Evolutionary conservation across 495 filamentous ascomycete species (phyloP).

Genomic region (Venustampulla echinocandica): DNA sequence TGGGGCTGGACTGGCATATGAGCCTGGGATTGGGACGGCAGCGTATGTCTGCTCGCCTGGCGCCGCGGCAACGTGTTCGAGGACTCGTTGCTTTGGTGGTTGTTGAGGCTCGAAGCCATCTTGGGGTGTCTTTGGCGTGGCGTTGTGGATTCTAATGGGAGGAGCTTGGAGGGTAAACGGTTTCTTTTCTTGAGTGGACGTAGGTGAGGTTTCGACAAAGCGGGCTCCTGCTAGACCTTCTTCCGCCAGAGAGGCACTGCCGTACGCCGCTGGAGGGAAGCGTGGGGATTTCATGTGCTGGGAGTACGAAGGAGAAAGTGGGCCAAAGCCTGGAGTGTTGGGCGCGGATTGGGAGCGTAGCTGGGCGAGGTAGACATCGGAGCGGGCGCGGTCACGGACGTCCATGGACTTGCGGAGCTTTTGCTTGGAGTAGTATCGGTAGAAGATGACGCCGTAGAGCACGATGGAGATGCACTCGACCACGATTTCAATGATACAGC

Average conservation of each 20-base stretch:
- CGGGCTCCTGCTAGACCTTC: conserved; percentile 30
- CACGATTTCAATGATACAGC: conserved; percentile 93
- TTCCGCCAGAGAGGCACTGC: conserved; percentile 29
- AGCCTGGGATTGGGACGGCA: conserved; percentile 57
- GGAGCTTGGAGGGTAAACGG: conserved; percentile 81
- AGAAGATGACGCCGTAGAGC: conserved; percentile 91
- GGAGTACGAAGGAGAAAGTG: conserved; percentile 48
- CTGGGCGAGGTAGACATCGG: conserved; percentile 91
- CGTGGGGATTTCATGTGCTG: conserved; percentile 44
- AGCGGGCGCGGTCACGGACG: conserved; percentile 83
- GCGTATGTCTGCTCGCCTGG: conserved; percentile 59
- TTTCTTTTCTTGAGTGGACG: conserved; percentile 33
- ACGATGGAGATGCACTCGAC: conserved; percentile 84
- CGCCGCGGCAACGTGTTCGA: conserved; percentile 42
- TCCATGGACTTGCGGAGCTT: conserved; percentile 94
- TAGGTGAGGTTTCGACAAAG: conserved; percentile 42
- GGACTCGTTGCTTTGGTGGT: conserved; percentile 20
- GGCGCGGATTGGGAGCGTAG: conserved; percentile 85
- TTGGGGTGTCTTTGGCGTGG: conserved; percentile 38
- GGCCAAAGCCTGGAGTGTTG: conserved; percentile 83
- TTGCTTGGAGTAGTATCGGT: conserved; percentile 92
- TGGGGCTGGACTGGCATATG: conserved; percentile 35
- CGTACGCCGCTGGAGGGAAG: conserved; percentile 43
- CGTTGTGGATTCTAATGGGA: conserved; percentile 63
- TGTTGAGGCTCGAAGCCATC: conserved; percentile 19